phyloP scores from a whole-genome alignment of 345 rosid species.

The Aegle marmelos region DNA sequence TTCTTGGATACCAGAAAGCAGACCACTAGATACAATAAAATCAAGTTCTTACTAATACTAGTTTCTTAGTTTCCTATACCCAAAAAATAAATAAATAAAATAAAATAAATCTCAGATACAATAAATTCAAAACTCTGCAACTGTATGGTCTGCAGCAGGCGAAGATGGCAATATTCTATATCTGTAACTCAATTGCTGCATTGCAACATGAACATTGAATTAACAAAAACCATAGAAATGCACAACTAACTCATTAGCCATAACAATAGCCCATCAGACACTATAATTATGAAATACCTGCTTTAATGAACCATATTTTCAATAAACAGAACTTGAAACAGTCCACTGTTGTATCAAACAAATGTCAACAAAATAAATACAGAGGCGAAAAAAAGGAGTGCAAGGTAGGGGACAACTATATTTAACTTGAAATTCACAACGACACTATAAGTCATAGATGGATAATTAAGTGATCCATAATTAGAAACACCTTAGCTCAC shows the following conservation, averaged over 20 bases:
- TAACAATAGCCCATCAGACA: neutral
- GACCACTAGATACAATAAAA: neutral
- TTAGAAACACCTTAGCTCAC: slow-evolving; percentile 33
- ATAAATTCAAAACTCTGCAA: neutral
- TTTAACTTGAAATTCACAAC: neutral
- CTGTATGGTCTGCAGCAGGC: neutral
- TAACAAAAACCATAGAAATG: neutral
- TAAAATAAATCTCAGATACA: no score
- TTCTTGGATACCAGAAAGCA: neutral
- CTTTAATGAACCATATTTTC: neutral
- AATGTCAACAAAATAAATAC: neutral
- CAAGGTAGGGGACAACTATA: neutral
- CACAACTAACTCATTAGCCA: neutral
- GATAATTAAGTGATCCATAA: neutral
- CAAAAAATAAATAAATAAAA: no score
- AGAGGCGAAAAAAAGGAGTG: neutral
- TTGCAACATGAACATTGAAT: neutral
- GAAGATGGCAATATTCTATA: neutral
- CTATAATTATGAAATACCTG: neutral
- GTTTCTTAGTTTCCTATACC: no score
- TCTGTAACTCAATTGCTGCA: neutral
- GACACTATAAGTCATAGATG: neutral
- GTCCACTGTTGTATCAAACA: neutral
- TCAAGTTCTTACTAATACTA: no score
- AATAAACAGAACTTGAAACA: neutral